Evolutionary conservation across 257 asterid genomes (phyloP).

Genomic region (Solanum okadae): DNA sequence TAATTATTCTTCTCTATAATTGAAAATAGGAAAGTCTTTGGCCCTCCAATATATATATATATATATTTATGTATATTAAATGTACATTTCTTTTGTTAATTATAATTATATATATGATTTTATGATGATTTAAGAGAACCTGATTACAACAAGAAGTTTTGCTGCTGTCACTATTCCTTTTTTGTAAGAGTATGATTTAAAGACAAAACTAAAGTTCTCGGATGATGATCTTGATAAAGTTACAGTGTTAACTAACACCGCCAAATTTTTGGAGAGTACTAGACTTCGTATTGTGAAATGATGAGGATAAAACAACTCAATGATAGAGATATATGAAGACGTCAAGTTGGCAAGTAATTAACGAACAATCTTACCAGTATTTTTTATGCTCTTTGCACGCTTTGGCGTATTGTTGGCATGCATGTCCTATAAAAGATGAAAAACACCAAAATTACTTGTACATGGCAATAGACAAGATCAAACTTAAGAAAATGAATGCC

Average conservation of each 20-base stretch:
- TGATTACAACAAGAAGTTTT: slow-evolving; percentile 6
- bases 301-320: neutral
- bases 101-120: no score
- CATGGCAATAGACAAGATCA: neutral
- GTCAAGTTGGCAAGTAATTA: neutral
- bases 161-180: neutral
- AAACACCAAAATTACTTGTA: neutral
- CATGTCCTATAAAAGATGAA: slow-evolving; percentile 48
- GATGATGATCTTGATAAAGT: neutral
- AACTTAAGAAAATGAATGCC: neutral
- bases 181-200: neutral
- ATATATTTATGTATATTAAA: no score
- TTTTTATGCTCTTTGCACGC: slow-evolving; percentile 71
- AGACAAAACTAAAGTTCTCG: neutral
- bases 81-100: no score
- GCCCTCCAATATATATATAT: no score
- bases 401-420: slow-evolving; percentile 36
- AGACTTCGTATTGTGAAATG: neutral
- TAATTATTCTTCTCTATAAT: no score
- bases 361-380: slow-evolving; percentile 45
- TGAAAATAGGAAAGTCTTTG: no score
- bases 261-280: neutral
- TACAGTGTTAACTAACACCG: neutral
- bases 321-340: neutral
- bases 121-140: slow-evolving; percentile 48